Conservation (phyloP, 2,329 filamentous ascomycete species). For the Claviceps digitariae region DNA sequence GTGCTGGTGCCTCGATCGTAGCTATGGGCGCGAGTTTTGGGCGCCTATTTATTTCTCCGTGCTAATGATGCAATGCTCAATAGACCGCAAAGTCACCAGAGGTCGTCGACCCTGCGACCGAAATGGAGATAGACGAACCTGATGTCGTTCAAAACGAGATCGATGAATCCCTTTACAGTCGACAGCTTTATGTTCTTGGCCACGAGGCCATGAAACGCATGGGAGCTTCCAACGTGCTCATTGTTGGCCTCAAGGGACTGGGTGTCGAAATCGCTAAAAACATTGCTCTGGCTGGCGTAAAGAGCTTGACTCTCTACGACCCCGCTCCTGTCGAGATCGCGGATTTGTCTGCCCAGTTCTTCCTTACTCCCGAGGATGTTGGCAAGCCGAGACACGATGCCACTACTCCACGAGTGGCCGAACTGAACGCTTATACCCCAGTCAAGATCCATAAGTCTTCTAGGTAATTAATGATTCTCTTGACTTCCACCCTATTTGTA, state of each 20-base stretch:
- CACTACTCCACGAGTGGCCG: conserved; percentile 78
- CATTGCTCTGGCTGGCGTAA: conserved; percentile 92
- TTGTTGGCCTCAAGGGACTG: conserved; percentile 83
- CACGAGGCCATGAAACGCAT: conserved; percentile 96
- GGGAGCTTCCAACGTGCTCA: conserved; percentile 86
- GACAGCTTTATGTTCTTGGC: conserved; percentile 58
- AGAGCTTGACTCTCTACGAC: conserved; percentile 89
- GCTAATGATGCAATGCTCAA: conserved; percentile 17
- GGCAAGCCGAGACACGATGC: conserved; percentile 82
- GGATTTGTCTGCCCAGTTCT: conserved; percentile 95
- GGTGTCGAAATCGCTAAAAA: conserved; percentile 99
- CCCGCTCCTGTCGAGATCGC: conserved; percentile 70
- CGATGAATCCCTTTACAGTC: conserved; percentile 61
- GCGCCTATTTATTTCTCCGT: not conserved
- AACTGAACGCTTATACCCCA: conserved; percentile 93
- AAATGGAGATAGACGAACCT: conserved; percentile 52
- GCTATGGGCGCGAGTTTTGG: not conserved
- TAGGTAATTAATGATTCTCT: conserved; percentile 30
- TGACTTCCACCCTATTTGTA: too few species aligned
- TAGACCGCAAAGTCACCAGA: conserved; percentile 37
- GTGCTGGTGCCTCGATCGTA: not conserved
- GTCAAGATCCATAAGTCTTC: conserved; percentile 59
- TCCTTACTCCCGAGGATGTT: conserved; percentile 75
- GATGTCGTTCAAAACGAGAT: conserved; percentile 44
- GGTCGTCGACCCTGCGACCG: conserved; percentile 48